These are phyloP conservation scores for Lactifluus volemus DNA, from an alignment of 768 basidiomycete species.

Conservation along the genomic window DNA sequence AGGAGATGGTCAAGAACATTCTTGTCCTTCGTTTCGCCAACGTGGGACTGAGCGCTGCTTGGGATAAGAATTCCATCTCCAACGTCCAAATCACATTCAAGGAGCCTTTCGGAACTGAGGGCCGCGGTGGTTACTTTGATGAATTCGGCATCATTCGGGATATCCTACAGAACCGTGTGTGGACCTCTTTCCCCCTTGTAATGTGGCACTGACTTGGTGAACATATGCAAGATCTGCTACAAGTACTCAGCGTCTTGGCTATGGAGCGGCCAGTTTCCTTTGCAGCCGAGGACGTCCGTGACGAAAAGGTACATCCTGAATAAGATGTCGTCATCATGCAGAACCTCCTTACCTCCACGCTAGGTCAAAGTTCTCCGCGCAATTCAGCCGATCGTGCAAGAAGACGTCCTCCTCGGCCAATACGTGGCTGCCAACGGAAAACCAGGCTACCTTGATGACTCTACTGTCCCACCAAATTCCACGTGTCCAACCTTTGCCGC, in stretches of 20 bases:
- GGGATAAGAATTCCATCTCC: constrained; percentile 94
- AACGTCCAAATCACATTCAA: constrained; percentile 99
- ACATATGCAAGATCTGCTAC: constrained; percentile 66
- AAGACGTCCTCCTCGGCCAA: constrained; percentile 88
- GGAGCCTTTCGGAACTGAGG: constrained; percentile 98
- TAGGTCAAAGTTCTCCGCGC: constrained; percentile 94
- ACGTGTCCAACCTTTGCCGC: constrained; percentile 94
- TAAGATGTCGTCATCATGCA: neutral
- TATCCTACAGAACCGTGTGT: constrained; percentile 94
- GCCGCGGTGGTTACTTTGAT: constrained; percentile 99
- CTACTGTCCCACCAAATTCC: constrained; percentile 87
- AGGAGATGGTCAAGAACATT: constrained; percentile 99
- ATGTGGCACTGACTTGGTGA: neutral
- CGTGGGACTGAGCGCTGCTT: constrained; percentile 74
- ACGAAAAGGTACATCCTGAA: constrained; percentile 72
- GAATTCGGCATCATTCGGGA: constrained; percentile 99
- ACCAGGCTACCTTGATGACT: constrained; percentile 98
- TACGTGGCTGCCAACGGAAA: constrained; percentile 85
- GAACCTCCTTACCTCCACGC: constrained; percentile 9
- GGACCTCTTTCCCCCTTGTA: neutral
- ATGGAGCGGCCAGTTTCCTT: constrained; percentile 99
- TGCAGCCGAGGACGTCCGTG: constrained; percentile 92
- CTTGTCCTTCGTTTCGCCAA: constrained; percentile 96
- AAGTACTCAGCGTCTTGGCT: constrained; percentile 88
- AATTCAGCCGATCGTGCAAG: constrained; percentile 70